phyloP scores from a whole-genome alignment of 1,139 yeast species.

The Zygotorulaspora mrakii region DNA sequence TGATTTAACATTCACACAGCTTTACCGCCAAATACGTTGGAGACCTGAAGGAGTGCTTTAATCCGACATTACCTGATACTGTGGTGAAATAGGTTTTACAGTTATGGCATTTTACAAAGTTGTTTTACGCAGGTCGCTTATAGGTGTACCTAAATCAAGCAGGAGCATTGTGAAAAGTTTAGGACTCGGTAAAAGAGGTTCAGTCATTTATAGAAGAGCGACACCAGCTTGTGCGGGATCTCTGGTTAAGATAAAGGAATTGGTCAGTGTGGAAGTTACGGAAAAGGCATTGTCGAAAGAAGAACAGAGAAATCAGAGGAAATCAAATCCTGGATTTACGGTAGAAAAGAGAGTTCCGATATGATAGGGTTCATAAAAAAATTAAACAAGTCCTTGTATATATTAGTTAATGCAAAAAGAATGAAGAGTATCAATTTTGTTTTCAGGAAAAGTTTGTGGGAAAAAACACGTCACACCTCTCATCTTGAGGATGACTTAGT shows the following conservation, averaged over 20 bases:
- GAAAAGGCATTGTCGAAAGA: conserved; percentile 47
- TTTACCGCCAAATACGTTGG: too few relatives aligned
- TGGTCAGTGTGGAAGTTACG: conserved; percentile 79
- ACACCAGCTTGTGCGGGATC: conserved; percentile 82
- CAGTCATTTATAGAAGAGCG: conserved; percentile 67
- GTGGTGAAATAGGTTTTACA: too few relatives aligned
- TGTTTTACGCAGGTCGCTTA: conserved; percentile 74
- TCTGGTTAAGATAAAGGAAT: conserved; percentile 77
- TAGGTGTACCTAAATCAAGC: conserved; percentile 73
- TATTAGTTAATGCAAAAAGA: conserved; percentile 7
- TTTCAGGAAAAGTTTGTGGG: neutral
- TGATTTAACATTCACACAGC: too few relatives aligned
- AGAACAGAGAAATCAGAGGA: conserved; percentile 57
- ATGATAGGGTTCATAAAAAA: conserved; percentile 6
- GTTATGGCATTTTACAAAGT: conserved; percentile 53
- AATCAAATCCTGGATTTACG: conserved; percentile 56
- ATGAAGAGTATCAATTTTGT: neutral
- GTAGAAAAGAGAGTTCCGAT: conserved; percentile 39
- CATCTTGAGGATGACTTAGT: conserved; percentile 2
- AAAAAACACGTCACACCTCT: neutral
- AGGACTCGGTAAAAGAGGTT: conserved; percentile 74
- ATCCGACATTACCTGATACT: too few relatives aligned
- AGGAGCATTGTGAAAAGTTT: conserved; percentile 65
- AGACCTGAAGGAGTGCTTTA: too few relatives aligned
- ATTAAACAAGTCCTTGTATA: conserved; percentile 12